These are phyloP conservation scores for Pleodorina starrii DNA, from an alignment of 139 green algal species.

Conservation along the genomic window DNA sequence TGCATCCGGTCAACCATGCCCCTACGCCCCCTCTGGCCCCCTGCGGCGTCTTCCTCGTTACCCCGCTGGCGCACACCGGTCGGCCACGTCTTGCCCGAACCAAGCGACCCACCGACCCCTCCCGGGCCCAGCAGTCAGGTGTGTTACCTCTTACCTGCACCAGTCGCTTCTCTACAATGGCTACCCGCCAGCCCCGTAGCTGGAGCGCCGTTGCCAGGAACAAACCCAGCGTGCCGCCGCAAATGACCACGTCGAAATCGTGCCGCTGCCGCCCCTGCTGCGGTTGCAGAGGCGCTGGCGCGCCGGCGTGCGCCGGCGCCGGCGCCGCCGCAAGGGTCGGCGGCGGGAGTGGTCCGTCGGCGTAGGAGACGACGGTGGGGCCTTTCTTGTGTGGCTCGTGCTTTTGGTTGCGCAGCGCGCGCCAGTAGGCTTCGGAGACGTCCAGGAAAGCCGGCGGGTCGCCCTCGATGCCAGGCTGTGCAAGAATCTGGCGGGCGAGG, in stretches of 20 bases:
- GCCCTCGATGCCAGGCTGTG: constrained; percentile 50
- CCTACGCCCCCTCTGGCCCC: too few species aligned
- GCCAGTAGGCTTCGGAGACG: constrained; percentile 67
- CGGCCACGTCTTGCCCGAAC: too few species aligned
- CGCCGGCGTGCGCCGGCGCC: background rate
- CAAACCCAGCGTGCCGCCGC: constrained; percentile 91
- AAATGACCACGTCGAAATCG: constrained; percentile 87
- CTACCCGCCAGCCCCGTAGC: constrained; percentile 64
- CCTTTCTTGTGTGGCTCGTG: constrained; percentile 64
- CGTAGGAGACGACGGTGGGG: constrained; percentile 53
- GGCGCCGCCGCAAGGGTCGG: background rate
- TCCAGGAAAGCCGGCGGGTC: constrained; percentile 60
- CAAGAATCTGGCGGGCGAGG: constrained; percentile 33
- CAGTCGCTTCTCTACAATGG: constrained; percentile 71
- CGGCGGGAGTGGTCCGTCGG: background rate
- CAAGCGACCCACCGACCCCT: too few species aligned
- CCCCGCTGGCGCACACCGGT: too few species aligned
- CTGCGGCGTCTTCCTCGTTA: too few species aligned
- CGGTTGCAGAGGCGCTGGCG: background rate
- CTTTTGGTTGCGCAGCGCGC: constrained; percentile 58
- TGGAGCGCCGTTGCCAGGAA: constrained; percentile 86
- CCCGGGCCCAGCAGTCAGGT: too few species aligned
- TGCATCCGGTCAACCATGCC: too few species aligned
- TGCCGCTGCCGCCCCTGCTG: background rate
- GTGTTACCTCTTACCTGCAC: background rate